Evolutionary conservation across 2,329 filamentous ascomycete species (phyloP), one percentile per base, ranked within the genome.

Genomic region (Aspergillus transmontanensis): DNA sequence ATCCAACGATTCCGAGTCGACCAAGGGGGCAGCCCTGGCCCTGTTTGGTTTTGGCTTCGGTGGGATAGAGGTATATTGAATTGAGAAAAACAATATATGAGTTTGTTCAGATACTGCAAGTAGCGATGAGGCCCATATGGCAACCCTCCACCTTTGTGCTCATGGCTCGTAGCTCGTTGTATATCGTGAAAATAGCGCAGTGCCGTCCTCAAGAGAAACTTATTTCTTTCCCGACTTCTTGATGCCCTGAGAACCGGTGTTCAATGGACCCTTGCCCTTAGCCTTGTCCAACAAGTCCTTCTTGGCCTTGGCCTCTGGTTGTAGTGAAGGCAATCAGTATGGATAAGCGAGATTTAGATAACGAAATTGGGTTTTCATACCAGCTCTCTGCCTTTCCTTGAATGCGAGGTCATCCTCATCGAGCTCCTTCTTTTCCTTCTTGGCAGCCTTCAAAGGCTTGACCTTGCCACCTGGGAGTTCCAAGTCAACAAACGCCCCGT

Each of bases 201-300:
- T 34, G 26, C 46, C 14, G 48, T 41, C 12, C 36, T 23, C 30
- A 41, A 53, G 23, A 58, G n/a, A 26, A 39, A 36, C 72, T 82
- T 86, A 96, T 89, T 97, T 96, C 91, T 97, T 97, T 80, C 93
- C 94, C 66, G 91, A 95, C 88, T 97, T 97, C 89, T 97, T 97
- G 84, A 98, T 97, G 66, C 93, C 93, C 82, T 96, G 92, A 56
- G 85, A 80, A 39, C 93, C 93, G 36, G 88, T 90, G 82, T 93
- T 94, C 77, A 97, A 78, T 43, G 94, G 94, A 3, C 94, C 94
- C 83, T 96, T 96, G 79, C 91, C 91, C 73, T 90, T 90, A 53
- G 91, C 90, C 83, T 92, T 91, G 65, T 89, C 85, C n/a, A 90
- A 88, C 81, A 96, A 77, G 11, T 93, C 92, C 83, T 96, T 94